Percentiles rank a stretch among this genome's conserved stretches.
Evolutionary conservation across 352 stramenopile species (phyloP).

Genomic region (Phytophthora crassamura): DNA sequence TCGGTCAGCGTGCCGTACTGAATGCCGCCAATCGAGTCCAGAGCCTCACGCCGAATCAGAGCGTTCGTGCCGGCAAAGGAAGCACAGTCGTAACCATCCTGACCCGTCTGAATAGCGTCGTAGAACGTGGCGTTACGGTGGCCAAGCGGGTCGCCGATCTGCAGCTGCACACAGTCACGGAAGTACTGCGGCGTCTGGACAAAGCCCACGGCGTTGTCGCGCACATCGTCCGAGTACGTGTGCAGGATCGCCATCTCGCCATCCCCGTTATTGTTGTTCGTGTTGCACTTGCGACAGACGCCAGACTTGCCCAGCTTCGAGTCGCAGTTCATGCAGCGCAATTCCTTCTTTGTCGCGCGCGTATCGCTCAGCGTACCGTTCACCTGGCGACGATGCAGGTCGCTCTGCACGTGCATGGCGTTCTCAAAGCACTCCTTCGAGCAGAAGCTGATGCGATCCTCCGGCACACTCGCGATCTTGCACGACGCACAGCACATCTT

Average conservation of each 20-base stretch:
- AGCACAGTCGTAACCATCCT: constrained; percentile 86
- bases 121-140: constrained; percentile 88
- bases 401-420: constrained; percentile 77
- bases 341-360: constrained; percentile 70
- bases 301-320: constrained; percentile 76
- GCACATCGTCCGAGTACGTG: constrained; percentile 84
- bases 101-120: constrained; percentile 84
- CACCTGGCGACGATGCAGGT: constrained; percentile 82
- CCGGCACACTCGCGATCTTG: constrained; percentile 84
- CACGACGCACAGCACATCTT: constrained; percentile 89
- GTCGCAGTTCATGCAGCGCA: constrained; percentile 79
- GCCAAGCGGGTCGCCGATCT: constrained; percentile 82
- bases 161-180: constrained; percentile 82
- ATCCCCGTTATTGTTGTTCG: constrained; percentile 52
- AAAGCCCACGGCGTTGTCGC: constrained; percentile 81
- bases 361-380: constrained; percentile 84
- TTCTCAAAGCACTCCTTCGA: constrained; percentile 91
- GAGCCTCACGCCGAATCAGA: constrained; percentile 79
- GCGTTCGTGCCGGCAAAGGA: constrained; percentile 85
- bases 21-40: constrained; percentile 87
- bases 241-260: constrained; percentile 68
- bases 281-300: constrained; percentile 84
- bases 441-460: constrained; percentile 88
- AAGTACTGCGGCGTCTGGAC: constrained; percentile 90
- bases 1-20: constrained; percentile 88